These are phyloP conservation scores for Solanum chaucha DNA, from an alignment of 257 asterid species.

Conservation along the genomic window DNA sequence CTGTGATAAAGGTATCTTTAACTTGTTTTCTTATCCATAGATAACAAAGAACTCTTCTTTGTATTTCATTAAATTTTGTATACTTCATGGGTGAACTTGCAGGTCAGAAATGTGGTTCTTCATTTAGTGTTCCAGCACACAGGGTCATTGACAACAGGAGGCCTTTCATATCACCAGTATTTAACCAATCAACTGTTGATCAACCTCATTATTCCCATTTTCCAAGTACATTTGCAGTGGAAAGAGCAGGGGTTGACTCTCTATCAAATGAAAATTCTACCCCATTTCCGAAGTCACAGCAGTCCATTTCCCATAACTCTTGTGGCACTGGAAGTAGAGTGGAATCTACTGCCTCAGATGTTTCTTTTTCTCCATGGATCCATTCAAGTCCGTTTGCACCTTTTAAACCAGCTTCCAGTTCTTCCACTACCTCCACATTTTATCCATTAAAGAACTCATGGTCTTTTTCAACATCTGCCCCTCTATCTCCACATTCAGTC, in stretches of 20 bases:
- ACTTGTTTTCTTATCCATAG: not conserved
- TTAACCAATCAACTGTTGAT: not conserved
- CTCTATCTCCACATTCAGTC: not conserved
- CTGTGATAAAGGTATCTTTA: constrained; percentile 42
- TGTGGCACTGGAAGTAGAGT: not conserved
- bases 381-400: no score
- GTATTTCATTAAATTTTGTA: not conserved
- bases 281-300: not conserved
- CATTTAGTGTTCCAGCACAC: not conserved
- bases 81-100: not conserved
- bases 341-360: not conserved
- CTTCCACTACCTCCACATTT: no score
- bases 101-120: not conserved
- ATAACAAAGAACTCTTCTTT: not conserved
- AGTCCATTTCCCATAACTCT: not conserved
- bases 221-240: not conserved
- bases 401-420: no score
- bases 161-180: not conserved
- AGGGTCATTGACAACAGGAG: not conserved
- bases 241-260: not conserved
- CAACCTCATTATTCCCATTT: not conserved
- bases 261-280: not conserved
- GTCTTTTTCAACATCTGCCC: no score
- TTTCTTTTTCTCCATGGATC: not conserved
- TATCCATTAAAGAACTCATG: no score